These are phyloP conservation scores for Crithidia expoeki DNA, from an alignment of 208 protist species.

Conservation along the genomic window DNA sequence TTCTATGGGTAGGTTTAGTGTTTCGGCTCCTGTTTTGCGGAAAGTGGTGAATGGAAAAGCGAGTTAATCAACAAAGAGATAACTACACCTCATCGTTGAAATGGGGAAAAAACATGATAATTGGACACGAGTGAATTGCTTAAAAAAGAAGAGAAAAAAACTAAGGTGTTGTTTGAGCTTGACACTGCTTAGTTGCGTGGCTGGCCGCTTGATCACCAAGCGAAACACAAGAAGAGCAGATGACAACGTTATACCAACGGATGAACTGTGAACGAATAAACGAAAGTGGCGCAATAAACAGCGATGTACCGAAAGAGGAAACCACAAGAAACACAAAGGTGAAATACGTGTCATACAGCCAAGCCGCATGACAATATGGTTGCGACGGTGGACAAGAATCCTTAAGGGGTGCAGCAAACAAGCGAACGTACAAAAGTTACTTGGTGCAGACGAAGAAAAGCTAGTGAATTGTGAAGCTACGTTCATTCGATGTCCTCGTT, in stretches of 20 bases:
- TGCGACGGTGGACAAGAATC: background rate
- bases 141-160: constrained; percentile 2
- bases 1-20: too few species aligned
- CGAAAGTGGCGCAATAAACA: background rate
- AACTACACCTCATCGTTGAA: too few species aligned
- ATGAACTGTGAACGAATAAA: background rate
- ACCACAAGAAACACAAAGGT: too few species aligned
- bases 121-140: background rate
- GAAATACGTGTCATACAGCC: too few species aligned
- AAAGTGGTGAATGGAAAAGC: too few species aligned
- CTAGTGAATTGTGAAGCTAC: constrained; percentile 15
- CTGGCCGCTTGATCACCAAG: background rate
- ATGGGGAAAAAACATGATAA: background rate
- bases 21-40: too few species aligned
- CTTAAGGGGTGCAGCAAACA: background rate
- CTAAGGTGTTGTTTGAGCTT: too few species aligned
- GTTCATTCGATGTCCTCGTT: background rate
- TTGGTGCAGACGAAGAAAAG: background rate
- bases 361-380: too few species aligned
- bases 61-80: background rate
- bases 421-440: too few species aligned
- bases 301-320: background rate
- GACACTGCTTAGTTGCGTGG: too few species aligned
- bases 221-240: background rate
- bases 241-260: background rate